Base-by-base conservation (phyloP, 768 basidiomycete species). In the Lactifluus volemus region DNA sequence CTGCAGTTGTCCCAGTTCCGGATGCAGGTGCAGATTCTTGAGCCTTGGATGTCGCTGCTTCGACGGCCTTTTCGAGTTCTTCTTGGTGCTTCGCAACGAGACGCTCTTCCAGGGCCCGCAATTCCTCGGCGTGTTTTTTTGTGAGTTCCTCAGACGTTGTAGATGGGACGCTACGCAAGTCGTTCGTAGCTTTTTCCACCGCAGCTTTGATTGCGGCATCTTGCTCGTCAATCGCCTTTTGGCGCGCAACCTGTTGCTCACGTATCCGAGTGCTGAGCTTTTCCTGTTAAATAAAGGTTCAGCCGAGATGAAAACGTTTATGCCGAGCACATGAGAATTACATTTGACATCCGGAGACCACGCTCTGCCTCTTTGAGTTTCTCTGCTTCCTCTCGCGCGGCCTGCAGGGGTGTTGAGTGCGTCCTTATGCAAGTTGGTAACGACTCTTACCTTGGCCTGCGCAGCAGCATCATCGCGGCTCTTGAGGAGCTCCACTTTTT, bases 41-140 rank as follows among this genome's bases (percentile, higher is more conserved):
- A 57, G 55, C 49, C 25, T 73, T 72, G 58, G 75, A 70, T 41
- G 75, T 74, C 29, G 78, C 75, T 17, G 73, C 69, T 12, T 76
- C 72, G 0, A 70, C 70, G 10, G 80, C 82, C 32, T 77, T 73
- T 25, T 79, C 78, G n/a, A 80, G 74, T 6, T 83, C 84, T 30
- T 74, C 72, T 64, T 81, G 73, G 66, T 89, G 80, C 62, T 85
- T 73, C 10, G 77, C 73, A 4, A 72, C 73, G 34, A 88, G 74
- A 41, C 77, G 80, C 50, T 77, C 75, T 68, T 85, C 81, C 34
- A 88, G 70, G 0, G 75, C 74, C 30, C 76, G 75, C 48, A 91
- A 68, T 68, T 88, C 86, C 53, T 82, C 81, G 0, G 78, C 77
- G 64, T 88, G 87, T 42, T 77, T 77, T 65, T 79, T 81, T 34